Conservation (phyloP, 768 basidiomycete genomes). For the Symmetrospora coprosmae region DNA sequence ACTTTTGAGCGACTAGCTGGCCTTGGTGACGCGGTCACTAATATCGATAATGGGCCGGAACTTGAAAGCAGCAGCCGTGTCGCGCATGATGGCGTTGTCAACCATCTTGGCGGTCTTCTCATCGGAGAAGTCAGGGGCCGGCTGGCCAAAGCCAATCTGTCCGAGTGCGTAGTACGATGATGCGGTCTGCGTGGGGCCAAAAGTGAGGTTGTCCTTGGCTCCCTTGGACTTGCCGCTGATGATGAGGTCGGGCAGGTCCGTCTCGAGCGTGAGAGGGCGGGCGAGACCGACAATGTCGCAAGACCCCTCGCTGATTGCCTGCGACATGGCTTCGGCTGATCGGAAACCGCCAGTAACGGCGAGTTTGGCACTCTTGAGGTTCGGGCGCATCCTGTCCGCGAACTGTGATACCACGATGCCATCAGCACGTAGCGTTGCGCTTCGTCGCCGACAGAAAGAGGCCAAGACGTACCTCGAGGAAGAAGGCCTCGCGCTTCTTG, state of each 20-base stretch:
- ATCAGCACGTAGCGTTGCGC: too few relatives aligned
- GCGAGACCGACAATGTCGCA: constrained; percentile 34
- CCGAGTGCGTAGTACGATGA: constrained; percentile 27
- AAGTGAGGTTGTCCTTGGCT: constrained; percentile 31
- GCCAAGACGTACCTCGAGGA: too few relatives aligned
- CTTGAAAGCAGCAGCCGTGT: constrained; percentile 6
- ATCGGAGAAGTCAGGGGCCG: constrained; percentile 24
- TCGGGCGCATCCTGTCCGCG: constrained; percentile 31
- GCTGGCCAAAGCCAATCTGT: constrained; percentile 21
- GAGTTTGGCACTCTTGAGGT: constrained; percentile 31
- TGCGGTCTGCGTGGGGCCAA: constrained; percentile 20
- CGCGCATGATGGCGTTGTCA: constrained; percentile 6
- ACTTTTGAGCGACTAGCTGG: not conserved
- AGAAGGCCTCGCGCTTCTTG: constrained; percentile 24
- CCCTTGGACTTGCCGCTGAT: constrained; percentile 28
- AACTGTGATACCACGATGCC: too few relatives aligned
- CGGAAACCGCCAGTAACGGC: constrained; percentile 37
- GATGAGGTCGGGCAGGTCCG: constrained; percentile 33
- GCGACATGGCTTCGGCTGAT: constrained; percentile 30
- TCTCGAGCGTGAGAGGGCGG: constrained; percentile 35
- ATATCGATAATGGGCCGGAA: not conserved
- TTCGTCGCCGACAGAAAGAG: too few relatives aligned
- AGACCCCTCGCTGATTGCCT: constrained; percentile 25
- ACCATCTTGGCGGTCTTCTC: constrained; percentile 19
- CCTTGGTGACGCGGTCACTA: not conserved